phyloP scores from a whole-genome alignment of 108 stramenopile genomes.

The Asterionellopsis glacialis region DNA sequence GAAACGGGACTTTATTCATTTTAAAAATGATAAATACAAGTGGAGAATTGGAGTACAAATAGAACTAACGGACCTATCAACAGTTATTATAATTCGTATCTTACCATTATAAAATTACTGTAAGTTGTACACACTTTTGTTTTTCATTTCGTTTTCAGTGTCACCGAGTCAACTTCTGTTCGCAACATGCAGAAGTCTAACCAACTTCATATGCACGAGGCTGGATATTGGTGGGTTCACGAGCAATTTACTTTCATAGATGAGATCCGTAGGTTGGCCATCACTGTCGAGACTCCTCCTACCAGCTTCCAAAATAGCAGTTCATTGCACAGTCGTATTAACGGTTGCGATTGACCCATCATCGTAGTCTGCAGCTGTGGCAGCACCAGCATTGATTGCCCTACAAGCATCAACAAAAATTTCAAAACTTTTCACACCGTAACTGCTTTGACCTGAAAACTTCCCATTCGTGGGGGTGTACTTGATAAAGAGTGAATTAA shows the following conservation, averaged over 20 bases:
- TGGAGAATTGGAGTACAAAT: too few relatives aligned
- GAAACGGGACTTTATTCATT: too few relatives aligned
- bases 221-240: conserved; percentile 48
- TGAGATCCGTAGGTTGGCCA: conserved; percentile 85
- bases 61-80: too few relatives aligned
- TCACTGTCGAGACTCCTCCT: conserved; percentile 84
- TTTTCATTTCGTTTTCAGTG: too few relatives aligned
- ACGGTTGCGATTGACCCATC: conserved; percentile 91
- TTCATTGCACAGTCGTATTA: conserved; percentile 91
- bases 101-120: too few relatives aligned
- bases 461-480: conserved; percentile 94
- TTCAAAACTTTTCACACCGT: conserved; percentile 94
- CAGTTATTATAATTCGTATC: too few relatives aligned
- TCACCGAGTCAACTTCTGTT: too few relatives aligned
- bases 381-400: conserved; percentile 51
- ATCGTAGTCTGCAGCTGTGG: conserved; percentile 72
- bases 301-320: conserved; percentile 98
- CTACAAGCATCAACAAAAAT: conserved; percentile 71
- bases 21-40: too few relatives aligned
- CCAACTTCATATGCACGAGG: conserved; percentile 59
- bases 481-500: conserved; percentile 99
- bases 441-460: conserved; percentile 94
- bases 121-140: too few relatives aligned
- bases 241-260: conserved; percentile 64
- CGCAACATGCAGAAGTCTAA: too few relatives aligned